Evolutionary conservation across 1,284 basidiomycete species (phyloP).

Genomic region (Waitea zeae): DNA sequence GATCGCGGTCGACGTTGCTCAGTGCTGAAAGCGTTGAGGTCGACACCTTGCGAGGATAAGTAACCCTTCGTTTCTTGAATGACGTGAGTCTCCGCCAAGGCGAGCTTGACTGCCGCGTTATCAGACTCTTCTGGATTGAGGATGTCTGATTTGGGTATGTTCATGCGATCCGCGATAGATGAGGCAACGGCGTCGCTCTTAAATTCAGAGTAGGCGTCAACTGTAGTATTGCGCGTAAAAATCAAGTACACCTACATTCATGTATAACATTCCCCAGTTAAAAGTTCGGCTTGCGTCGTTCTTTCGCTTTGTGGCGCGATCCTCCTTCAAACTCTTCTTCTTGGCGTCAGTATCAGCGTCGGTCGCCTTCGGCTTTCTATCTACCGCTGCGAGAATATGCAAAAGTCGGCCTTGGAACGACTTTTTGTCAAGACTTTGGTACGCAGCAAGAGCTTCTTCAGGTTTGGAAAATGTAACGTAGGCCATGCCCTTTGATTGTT

Average conservation of each 20-base stretch:
- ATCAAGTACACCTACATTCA: constrained; percentile 74
- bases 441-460: constrained; percentile 58
- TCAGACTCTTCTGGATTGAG: constrained; percentile 54
- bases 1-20: constrained; percentile 39
- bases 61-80: constrained; percentile 91
- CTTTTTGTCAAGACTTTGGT: constrained; percentile 63
- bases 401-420: constrained; percentile 87
- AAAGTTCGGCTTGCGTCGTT: constrained; percentile 68
- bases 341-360: constrained; percentile 24
- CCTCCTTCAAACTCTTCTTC: constrained; percentile 49
- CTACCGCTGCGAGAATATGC: constrained; percentile 77
- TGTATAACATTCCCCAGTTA: constrained; percentile 93
- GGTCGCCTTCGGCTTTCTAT: constrained; percentile 31
- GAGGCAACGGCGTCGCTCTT: constrained; percentile 39
- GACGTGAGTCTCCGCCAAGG: constrained; percentile 90
- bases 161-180: constrained; percentile 20
- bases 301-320: constrained; percentile 57
- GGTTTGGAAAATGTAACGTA: constrained; percentile 68
- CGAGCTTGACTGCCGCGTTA: constrained; percentile 82
- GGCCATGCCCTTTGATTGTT: constrained; percentile 67
- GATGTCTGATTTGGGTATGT: constrained; percentile 64
- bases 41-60: constrained; percentile 59
- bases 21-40: constrained; percentile 38
- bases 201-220: background rate
- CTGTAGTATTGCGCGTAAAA: constrained; percentile 7